These are phyloP conservation scores for rapeseed (Brassica napus) DNA, from an alignment of 345 rosid genomes.

Conservation along the genomic window DNA sequence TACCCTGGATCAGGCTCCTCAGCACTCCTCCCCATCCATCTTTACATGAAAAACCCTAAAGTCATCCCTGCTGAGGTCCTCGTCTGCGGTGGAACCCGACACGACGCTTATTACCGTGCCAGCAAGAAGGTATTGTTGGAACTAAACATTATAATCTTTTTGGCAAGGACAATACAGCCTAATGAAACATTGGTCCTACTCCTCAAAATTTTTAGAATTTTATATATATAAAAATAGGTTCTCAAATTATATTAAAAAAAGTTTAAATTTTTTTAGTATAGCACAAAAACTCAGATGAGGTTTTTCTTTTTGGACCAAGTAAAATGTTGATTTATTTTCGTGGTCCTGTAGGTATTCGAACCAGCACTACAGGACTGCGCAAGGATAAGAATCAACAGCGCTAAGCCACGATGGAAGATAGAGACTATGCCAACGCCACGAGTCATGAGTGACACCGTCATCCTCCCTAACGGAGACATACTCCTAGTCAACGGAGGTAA, in stretches of 20 bases:
- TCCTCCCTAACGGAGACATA: constrained; percentile 72
- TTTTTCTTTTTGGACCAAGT: neutral
- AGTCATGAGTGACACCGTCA: constrained; percentile 70
- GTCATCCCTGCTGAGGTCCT: constrained; percentile 53
- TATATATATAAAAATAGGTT: no score
- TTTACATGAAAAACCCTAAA: constrained; percentile 21
- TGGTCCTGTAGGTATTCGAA: constrained; percentile 10
- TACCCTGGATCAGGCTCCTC: constrained; percentile 70
- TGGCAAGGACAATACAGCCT: no score
- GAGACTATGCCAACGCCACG: constrained; percentile 71
- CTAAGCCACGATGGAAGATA: constrained; percentile 54
- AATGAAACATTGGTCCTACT: no score
- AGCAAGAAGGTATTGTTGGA: constrained; percentile 29
- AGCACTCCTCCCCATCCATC: constrained; percentile 61
- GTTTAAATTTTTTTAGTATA: no score
- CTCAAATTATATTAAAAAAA: no score
- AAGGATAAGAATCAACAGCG: constrained; percentile 51
- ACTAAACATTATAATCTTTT: no score
- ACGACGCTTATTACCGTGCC: constrained; percentile 46
- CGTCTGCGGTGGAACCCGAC: constrained; percentile 58
- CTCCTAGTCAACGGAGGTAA: constrained; percentile 70
- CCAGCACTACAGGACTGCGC: constrained; percentile 64
- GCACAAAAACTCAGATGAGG: no score
- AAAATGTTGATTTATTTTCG: neutral
- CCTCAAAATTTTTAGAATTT: no score